phyloP scores from a whole-genome alignment of 2,329 filamentous ascomycete species.

The Macrophomina phaseolina region DNA sequence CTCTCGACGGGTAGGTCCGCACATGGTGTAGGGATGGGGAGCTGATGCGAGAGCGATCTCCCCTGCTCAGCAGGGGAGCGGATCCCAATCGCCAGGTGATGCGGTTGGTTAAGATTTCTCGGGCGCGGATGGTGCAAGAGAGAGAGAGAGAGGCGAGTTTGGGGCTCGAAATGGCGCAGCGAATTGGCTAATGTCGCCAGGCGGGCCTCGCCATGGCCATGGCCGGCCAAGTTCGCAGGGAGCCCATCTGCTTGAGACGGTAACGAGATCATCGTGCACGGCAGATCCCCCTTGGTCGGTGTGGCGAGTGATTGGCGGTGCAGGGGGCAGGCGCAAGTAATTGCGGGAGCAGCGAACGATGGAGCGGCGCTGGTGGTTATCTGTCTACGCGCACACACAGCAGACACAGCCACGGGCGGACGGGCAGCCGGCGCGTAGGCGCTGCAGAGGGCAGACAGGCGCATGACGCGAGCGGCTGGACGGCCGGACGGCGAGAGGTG shows the following conservation, averaged over 20 bases:
- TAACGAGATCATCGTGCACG: conserved; percentile 21
- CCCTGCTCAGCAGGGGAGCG: neutral
- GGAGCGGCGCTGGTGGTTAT: neutral
- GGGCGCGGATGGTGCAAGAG: neutral
- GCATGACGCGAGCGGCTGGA: neutral
- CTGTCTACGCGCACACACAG: neutral
- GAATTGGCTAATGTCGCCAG: conserved; percentile 21
- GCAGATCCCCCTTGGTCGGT: conserved; percentile 22
- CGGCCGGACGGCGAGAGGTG: neutral
- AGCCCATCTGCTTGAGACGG: conserved; percentile 17
- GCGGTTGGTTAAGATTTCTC: neutral
- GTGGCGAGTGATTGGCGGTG: conserved; percentile 23
- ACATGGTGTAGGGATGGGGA: neutral
- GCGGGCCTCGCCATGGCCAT: conserved; percentile 20
- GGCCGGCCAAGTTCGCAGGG: neutral
- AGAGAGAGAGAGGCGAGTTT: neutral
- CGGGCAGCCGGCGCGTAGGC: neutral
- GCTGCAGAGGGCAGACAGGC: neutral
- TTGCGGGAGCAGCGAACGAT: neutral
- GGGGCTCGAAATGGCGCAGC: conserved; percentile 17
- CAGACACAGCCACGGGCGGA: neutral
- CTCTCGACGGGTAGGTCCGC: neutral
- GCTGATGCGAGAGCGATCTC: neutral
- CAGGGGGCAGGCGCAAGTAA: conserved; percentile 16
- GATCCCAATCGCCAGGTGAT: neutral